Conservation (phyloP, 176 grass and related monocot species). For the Aegilops tauschii region DNA sequence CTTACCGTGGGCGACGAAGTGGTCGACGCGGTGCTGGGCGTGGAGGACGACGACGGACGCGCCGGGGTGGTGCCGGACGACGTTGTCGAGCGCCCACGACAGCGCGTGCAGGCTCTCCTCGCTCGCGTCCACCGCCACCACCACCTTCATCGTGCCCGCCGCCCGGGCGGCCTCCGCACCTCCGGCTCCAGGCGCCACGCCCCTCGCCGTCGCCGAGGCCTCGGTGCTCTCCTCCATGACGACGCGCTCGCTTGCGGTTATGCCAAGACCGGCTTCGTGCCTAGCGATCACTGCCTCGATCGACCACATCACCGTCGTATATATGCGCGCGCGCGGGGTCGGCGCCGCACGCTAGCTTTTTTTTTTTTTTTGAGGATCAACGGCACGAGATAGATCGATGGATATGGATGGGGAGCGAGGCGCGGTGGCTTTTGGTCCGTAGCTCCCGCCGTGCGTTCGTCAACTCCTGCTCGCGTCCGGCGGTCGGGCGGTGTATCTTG, state of each 20-base stretch:
- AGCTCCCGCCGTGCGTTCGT: background rate
- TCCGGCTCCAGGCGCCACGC: background rate
- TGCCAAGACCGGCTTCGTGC: background rate
- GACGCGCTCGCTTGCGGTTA: background rate
- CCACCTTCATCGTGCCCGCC: slow-evolving; percentile 45
- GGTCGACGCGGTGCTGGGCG: slow-evolving; percentile 45
- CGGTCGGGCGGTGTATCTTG: background rate
- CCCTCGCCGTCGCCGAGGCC: background rate
- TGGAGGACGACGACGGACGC: slow-evolving; percentile 58
- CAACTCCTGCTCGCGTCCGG: background rate
- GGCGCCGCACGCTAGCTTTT: background rate
- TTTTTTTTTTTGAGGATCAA: too few relatives aligned
- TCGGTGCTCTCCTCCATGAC: slow-evolving; percentile 23
- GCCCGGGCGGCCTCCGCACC: background rate
- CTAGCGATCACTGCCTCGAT: background rate
- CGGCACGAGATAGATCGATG: background rate
- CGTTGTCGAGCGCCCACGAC: slow-evolving; percentile 63
- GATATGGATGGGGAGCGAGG: background rate
- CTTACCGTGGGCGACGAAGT: too few relatives aligned
- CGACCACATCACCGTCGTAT: background rate
- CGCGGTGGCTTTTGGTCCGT: background rate
- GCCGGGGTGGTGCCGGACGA: slow-evolving; percentile 30
- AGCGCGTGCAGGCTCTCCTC: slow-evolving; percentile 74
- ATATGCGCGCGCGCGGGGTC: background rate
- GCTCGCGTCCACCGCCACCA: slow-evolving; percentile 76